Evolutionary conservation across 164 flowering plant species (phyloP), one percentile per base, ranked within the genome.

Genomic region (Cinnamomum micranthum): DNA sequence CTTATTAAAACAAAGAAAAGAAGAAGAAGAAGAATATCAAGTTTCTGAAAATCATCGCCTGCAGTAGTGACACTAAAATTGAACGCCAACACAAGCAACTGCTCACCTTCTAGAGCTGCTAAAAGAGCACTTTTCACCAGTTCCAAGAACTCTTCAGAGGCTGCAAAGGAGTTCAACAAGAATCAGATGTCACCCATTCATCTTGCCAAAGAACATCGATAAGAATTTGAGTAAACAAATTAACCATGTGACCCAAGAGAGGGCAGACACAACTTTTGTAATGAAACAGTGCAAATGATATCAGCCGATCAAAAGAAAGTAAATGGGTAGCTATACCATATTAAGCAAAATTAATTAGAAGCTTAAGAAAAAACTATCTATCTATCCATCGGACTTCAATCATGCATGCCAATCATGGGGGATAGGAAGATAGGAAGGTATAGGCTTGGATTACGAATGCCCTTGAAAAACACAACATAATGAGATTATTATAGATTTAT

Each of bases 141-240:
- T 81, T 96, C 99, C 90, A 96, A 70, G 86, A 94, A 96, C 75
- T 96, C 99, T 82, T 96, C 99, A 15, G 98, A 96, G 69, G 98
- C 99, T 96, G 92, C 85, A 84, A 65, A 77, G 35, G 71, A 72
- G 77, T 71, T 17, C 14, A 67, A 13, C 68, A 74, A 63, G 12
- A 72, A 58, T 69, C 33, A 75, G 71, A 20, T 9, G 41, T 50
- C 17, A 22, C 50, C 28, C 72, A 47, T 15, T 17, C 22, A 17
- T 13, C 51, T 55, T 51, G 51, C 22, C 31, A 70, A 51, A 71
- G 64, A 71, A 27, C 19, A 55, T 24, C 5, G 17, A 31, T 19
- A 6, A 12, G 27, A 71, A 15, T 25, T 24, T n/a, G 22, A 15
- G n/a, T 28, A 12, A 28, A 12, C 47, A 28, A 68, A 47, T 41